Evolutionary conservation across 805 yeast species (phyloP).

Genomic region (Starmerella tilneyi): DNA sequence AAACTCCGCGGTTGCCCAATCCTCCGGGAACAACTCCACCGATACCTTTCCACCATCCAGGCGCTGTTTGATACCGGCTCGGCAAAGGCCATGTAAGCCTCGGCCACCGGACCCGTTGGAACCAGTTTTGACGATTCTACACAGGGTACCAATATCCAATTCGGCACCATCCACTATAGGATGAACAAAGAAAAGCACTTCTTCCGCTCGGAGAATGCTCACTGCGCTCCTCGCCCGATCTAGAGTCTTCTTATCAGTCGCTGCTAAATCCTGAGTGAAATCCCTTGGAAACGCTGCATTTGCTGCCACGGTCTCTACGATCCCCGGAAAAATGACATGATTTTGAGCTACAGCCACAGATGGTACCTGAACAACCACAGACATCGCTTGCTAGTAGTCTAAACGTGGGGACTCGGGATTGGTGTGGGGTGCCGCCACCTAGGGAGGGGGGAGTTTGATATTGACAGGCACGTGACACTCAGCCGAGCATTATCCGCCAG

Average conservation of each 20-base stretch:
- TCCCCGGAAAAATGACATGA: constrained; percentile 2
- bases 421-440: not conserved
- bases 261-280: not conserved
- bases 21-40: constrained; percentile 9
- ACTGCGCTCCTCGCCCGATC: not conserved
- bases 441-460: not conserved
- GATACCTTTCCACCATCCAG: not conserved
- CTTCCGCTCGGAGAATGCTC: constrained; percentile 4
- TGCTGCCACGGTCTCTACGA: not conserved
- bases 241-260: not conserved
- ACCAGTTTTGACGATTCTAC: constrained; percentile 16
- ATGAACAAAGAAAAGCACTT: constrained; percentile 11
- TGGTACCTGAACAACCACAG: constrained; percentile 1
- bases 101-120: not conserved
- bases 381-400: too few relatives aligned
- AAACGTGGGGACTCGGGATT: too few relatives aligned
- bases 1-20: constrained; percentile 1
- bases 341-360: not conserved
- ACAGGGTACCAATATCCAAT: constrained; percentile 22
- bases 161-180: constrained; percentile 7
- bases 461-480: not conserved
- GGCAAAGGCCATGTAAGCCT: constrained; percentile 19
- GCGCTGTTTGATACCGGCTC: constrained; percentile 10
- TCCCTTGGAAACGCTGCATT: constrained; percentile 1
- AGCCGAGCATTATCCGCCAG: not conserved